Base-by-base conservation (phyloP, 371 early-diverging fungal genomes). In the Rhizopus arrhizus region DNA sequence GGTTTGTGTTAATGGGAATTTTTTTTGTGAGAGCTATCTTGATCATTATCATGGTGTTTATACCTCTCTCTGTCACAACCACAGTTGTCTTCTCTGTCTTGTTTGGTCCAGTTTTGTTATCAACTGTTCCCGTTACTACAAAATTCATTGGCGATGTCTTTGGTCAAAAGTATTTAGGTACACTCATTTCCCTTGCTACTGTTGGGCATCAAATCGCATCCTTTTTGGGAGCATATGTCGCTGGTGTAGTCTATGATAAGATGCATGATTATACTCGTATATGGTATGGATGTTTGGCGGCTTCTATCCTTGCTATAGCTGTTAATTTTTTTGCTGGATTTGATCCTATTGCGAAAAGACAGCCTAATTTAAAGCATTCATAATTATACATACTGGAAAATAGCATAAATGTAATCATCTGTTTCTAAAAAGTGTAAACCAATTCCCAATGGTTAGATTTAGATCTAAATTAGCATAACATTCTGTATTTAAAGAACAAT, bases 91-190 rank as follows among this genome's bases (percentile, higher is more conserved):
- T 80, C 34, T 65, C 82, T 8, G 80, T 83, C 34, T 81, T 85
- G 29, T 74, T 84, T 64, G 85, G 85, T 5, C 83, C 83, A 61
- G 9, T 69, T 3, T 81, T 70, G 73, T 52, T 81, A 2, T 75
- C 77, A 0, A 81, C 78, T 0, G 75, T 81, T 10, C 81, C 81
- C 2, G 64, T 65, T 15, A 78, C 77, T 1, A 81, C 78, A 2
- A 60, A 61, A 34, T 69, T 75, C 40, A 43, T 80, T 8, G 70
- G 74, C 15, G 61, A 64, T 36, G 63, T 72, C 0, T 77, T 69
- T 64, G 80, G 80, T 0, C 70, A 75, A 13, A 62, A 66, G 15
- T 79, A 72, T 31, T 56, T 79, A 5, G 80, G 74, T 13, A 80
- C 80, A 12, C 58, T 78, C 5, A 62, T 68, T 38, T 56, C 55